Evolutionary conservation across 192 early-diverging fungal genomes (phyloP).

Genomic region (Linnemannia exigua): DNA sequence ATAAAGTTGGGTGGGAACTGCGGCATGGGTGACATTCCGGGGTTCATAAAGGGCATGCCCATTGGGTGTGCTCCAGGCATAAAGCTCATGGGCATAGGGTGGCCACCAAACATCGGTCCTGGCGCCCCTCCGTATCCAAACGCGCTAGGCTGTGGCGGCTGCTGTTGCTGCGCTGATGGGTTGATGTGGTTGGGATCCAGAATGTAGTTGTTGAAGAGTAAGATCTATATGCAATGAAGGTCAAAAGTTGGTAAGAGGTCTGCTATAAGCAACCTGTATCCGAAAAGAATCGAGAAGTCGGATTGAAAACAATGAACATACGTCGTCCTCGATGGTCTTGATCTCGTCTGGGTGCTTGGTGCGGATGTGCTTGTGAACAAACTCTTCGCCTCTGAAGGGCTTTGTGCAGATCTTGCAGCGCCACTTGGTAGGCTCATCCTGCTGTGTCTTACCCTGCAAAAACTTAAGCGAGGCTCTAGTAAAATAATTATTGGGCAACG

Average conservation of each 20-base stretch:
- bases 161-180: slow-evolving; percentile 56
- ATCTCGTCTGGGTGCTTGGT: slow-evolving; percentile 88
- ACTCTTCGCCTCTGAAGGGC: slow-evolving; percentile 94
- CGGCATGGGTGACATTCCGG: slow-evolving; percentile 34
- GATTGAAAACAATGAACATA: slow-evolving; percentile 2
- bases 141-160: slow-evolving; percentile 32
- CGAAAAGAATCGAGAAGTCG: neutral
- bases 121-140: slow-evolving; percentile 31
- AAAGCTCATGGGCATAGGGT: slow-evolving; percentile 56
- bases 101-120: slow-evolving; percentile 41
- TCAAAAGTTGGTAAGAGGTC: neutral
- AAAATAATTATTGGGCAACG: neutral
- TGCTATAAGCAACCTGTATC: no score
- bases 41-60: slow-evolving; percentile 49
- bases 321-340: slow-evolving; percentile 72
- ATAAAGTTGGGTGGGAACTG: slow-evolving; percentile 45
- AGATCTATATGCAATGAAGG: slow-evolving; percentile 47
- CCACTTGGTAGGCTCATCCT: slow-evolving; percentile 85
- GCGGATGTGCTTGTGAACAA: slow-evolving; percentile 94
- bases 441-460: slow-evolving; percentile 63
- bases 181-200: slow-evolving; percentile 86
- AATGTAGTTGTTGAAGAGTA: slow-evolving; percentile 92
- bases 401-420: slow-evolving; percentile 93
- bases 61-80: slow-evolving; percentile 48
- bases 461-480: slow-evolving; percentile 66